phyloP scores from a whole-genome alignment of 768 basidiomycete species.

The Tulasnella sp. region DNA sequence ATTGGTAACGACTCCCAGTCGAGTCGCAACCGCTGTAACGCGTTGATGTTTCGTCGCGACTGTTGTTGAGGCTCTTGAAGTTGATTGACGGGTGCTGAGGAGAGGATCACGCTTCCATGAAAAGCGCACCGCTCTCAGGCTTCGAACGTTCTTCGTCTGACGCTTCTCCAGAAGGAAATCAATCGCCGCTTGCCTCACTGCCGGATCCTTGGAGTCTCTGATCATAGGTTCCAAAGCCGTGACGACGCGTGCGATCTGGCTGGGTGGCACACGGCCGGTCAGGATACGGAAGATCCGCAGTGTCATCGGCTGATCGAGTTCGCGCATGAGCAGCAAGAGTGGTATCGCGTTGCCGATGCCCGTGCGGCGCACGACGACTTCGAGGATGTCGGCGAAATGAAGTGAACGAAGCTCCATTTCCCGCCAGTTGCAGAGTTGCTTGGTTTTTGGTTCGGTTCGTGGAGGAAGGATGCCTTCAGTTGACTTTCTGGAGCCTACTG shows the following conservation, averaged over 20 bases:
- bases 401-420: constrained; percentile 26
- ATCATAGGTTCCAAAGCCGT: not conserved
- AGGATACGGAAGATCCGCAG: not conserved
- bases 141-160: constrained; percentile 29
- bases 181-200: not conserved
- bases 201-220: not conserved
- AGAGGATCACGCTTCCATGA: not conserved
- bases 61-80: not conserved
- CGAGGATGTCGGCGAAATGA: constrained; percentile 52
- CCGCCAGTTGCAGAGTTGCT: constrained; percentile 5
- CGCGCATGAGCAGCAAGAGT: not conserved
- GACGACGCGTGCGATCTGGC: not conserved
- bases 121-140: not conserved
- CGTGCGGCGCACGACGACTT: constrained; percentile 30
- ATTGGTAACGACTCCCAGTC: not conserved
- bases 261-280: not conserved
- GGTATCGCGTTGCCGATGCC: not conserved
- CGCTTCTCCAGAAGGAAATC: constrained; percentile 2
- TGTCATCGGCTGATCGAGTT: not conserved
- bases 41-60: not conserved
- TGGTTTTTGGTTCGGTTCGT: not conserved
- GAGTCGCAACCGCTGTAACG: not conserved
- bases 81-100: not conserved
- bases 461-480: not conserved
- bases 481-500: not conserved